phyloP scores from a whole-genome alignment of 305 asterid genomes.

The Andrographis paniculata region DNA sequence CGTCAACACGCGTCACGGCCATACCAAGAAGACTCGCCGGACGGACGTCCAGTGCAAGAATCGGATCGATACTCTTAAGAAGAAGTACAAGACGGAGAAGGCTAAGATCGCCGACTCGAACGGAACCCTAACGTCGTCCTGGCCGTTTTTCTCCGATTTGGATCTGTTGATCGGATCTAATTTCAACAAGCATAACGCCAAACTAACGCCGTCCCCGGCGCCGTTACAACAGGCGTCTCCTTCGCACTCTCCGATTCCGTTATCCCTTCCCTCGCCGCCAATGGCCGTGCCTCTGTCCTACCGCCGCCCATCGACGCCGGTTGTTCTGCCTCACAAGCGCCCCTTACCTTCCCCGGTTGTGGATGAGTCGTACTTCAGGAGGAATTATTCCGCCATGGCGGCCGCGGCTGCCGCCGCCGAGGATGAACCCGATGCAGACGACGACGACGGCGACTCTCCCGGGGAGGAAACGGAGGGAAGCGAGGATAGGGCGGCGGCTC shows the following conservation, averaged over 20 bases:
- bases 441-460: constrained; percentile 35
- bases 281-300: constrained; percentile 56
- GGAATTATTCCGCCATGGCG: constrained; percentile 75
- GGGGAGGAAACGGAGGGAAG: constrained; percentile 40
- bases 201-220: constrained; percentile 7
- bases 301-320: constrained; percentile 29
- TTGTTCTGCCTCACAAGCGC: constrained; percentile 40
- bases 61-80: constrained; percentile 60
- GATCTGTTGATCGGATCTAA: constrained; percentile 41
- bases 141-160: constrained; percentile 50
- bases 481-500: constrained; percentile 34
- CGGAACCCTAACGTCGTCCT: constrained; percentile 30
- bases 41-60: constrained; percentile 65
- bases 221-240: constrained; percentile 12
- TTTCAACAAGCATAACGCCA: constrained; percentile 24
- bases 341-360: constrained; percentile 26
- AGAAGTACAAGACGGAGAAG: constrained; percentile 57
- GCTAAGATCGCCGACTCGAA: constrained; percentile 30
- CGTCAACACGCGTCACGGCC: constrained; percentile 68
- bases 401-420: constrained; percentile 62
- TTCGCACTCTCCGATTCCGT: constrained; percentile 21
- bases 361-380: constrained; percentile 49
- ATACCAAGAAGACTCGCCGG: constrained; percentile 56
- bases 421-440: constrained; percentile 27
- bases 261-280: constrained; percentile 41